Conservation (phyloP, 2,329 filamentous ascomycete genomes). For the Trichoderma koningii region DNA sequence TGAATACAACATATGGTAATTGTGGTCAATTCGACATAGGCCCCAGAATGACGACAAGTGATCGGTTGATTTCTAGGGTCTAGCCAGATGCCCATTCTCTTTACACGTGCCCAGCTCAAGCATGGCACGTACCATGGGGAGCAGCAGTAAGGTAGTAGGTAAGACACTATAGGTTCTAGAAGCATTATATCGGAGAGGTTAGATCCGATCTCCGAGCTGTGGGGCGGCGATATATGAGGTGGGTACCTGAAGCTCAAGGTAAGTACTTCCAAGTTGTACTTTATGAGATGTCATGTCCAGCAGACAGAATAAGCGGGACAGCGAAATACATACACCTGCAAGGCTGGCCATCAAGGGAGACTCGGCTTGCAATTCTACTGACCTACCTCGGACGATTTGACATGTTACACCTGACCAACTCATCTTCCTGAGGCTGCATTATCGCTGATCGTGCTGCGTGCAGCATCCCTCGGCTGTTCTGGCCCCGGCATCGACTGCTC, state of each 20-base stretch:
- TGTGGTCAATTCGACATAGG: neutral
- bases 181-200: slow-evolving; percentile 3
- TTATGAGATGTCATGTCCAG: neutral
- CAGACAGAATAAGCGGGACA: slow-evolving; percentile 1
- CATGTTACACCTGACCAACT: too few species aligned
- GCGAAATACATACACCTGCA: neutral
- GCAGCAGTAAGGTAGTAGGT: neutral
- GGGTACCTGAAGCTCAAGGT: too few species aligned
- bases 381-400: neutral
- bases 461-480: neutral
- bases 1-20: slow-evolving; percentile 2
- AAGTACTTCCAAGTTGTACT: neutral
- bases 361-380: neutral
- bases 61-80: neutral
- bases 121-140: neutral
- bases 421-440: neutral
- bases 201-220: slow-evolving; percentile 23
- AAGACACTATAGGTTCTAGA: too few species aligned
- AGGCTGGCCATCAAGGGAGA: neutral
- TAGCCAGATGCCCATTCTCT: neutral
- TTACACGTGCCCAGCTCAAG: neutral
- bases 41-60: neutral
- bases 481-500: neutral
- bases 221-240: neutral
- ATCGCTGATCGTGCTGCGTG: neutral